phyloP scores from a whole-genome alignment of 768 basidiomycete genomes.

The Pleurotus djamor region DNA sequence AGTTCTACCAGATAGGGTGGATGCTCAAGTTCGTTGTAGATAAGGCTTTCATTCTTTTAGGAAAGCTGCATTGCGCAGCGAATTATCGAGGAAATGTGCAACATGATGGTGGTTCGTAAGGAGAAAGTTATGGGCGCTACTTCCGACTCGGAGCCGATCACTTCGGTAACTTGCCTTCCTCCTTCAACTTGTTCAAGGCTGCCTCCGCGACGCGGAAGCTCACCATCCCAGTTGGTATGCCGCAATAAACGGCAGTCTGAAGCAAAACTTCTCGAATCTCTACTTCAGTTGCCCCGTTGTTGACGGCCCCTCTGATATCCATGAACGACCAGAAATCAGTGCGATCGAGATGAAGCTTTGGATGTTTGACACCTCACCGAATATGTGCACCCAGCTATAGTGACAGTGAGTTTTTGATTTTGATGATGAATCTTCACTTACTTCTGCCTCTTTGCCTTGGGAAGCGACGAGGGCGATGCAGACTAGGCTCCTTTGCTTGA shows the following conservation, averaged over 20 bases:
- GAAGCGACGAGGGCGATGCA: slow-evolving; percentile 39
- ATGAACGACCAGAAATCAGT: background rate
- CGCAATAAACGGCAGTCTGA: slow-evolving; percentile 39
- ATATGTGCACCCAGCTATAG: slow-evolving; percentile 34
- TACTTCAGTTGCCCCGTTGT: slow-evolving; percentile 39
- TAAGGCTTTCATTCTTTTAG: too few relatives aligned
- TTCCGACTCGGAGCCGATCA: background rate
- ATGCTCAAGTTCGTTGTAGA: too few relatives aligned
- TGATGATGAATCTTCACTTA: slow-evolving; percentile 10
- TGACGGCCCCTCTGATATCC: slow-evolving; percentile 33
- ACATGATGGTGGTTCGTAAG: background rate
- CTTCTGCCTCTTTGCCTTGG: slow-evolving; percentile 42
- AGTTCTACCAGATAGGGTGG: too few relatives aligned
- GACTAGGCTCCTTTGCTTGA: slow-evolving; percentile 44
- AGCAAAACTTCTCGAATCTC: slow-evolving; percentile 43
- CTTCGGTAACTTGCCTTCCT: slow-evolving; percentile 26
- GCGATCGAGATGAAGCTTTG: background rate
- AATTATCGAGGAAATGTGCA: background rate
- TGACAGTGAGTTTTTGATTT: background rate
- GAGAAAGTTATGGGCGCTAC: background rate
- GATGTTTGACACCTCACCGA: slow-evolving; percentile 17
- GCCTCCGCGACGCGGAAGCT: slow-evolving; percentile 39
- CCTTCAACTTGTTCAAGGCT: slow-evolving; percentile 33
- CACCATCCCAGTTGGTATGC: slow-evolving; percentile 40
- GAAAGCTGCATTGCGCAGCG: too few relatives aligned